Evolutionary conservation across 2,329 filamentous ascomycete species (phyloP).

Genomic region (Mariannaea sp.): DNA sequence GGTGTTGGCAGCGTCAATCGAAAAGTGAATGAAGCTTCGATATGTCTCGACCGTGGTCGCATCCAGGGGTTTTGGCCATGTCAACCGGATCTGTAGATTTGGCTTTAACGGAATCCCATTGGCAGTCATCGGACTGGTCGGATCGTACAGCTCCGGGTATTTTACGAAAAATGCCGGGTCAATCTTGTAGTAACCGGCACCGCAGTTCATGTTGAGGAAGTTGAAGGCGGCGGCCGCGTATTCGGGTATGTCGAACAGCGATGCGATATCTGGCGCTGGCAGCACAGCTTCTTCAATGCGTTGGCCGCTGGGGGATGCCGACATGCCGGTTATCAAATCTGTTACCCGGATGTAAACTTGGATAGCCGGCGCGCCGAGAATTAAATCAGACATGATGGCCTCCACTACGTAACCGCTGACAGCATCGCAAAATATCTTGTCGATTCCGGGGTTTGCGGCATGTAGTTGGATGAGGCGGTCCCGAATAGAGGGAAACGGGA

Average conservation of each 20-base stretch:
- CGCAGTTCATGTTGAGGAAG: slow-evolving; percentile 40
- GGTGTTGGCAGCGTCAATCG: slow-evolving; percentile 34
- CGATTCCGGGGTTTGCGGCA: slow-evolving; percentile 39
- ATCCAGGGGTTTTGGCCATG: slow-evolving; percentile 38
- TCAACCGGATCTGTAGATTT: slow-evolving; percentile 37
- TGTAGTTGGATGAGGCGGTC: slow-evolving; percentile 39
- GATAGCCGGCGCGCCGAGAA: slow-evolving; percentile 32
- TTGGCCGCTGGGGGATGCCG: slow-evolving; percentile 1
- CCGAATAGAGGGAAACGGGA: slow-evolving; percentile 39
- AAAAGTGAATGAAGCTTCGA: slow-evolving; percentile 42
- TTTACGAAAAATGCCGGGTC: slow-evolving; percentile 41
- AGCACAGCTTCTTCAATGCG: slow-evolving; percentile 17
- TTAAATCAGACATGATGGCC: slow-evolving; percentile 37
- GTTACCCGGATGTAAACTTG: slow-evolving; percentile 40
- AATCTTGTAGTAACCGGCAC: slow-evolving; percentile 41
- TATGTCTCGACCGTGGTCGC: slow-evolving; percentile 39
- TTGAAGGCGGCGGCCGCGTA: slow-evolving; percentile 37
- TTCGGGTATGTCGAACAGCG: slow-evolving; percentile 30
- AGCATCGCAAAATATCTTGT: slow-evolving; percentile 42
- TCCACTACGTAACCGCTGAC: slow-evolving; percentile 42
- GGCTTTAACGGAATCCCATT: slow-evolving; percentile 39
- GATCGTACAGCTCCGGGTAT: slow-evolving; percentile 41
- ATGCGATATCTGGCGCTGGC: slow-evolving; percentile 33
- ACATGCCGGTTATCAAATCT: slow-evolving; percentile 39
- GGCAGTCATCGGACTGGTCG: slow-evolving; percentile 33